phyloP scores from a whole-genome alignment of 805 yeast species.

The Groenewaldozyma salmanticensis region DNA sequence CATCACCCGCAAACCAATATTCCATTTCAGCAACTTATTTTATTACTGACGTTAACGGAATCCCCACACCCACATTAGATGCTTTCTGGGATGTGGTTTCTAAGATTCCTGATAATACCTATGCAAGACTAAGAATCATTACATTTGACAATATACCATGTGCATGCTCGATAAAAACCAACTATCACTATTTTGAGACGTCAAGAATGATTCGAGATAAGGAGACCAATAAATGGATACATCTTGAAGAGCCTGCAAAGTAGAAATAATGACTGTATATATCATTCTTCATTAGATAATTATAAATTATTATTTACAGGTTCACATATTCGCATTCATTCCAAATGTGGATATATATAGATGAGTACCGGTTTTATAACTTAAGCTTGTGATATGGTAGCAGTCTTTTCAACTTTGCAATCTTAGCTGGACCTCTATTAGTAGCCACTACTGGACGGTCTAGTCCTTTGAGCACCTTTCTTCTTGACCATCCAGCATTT shows the following conservation, averaged over 20 bases:
- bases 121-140: constrained; percentile 70
- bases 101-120: constrained; percentile 65
- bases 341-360: too few relatives aligned
- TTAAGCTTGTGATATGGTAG: constrained; percentile 6
- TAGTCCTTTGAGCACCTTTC: constrained; percentile 41
- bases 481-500: constrained; percentile 75
- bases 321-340: background rate
- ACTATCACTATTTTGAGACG: constrained; percentile 77
- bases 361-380: background rate
- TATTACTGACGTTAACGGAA: constrained; percentile 81
- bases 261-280: background rate
- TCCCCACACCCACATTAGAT: constrained; percentile 58
- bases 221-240: constrained; percentile 46
- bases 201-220: constrained; percentile 35
- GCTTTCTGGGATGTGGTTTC: constrained; percentile 59
- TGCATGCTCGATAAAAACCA: constrained; percentile 77
- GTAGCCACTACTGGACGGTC: constrained; percentile 50
- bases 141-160: constrained; percentile 81
- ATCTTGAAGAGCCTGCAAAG: constrained; percentile 29
- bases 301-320: too few relatives aligned
- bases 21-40: constrained; percentile 71
- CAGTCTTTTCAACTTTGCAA: constrained; percentile 5
- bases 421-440: constrained; percentile 21
- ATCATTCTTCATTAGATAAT: too few relatives aligned
- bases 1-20: constrained; percentile 82